Conservation (phyloP, 768 basidiomycete genomes). For the Termitomyces sp. region DNA sequence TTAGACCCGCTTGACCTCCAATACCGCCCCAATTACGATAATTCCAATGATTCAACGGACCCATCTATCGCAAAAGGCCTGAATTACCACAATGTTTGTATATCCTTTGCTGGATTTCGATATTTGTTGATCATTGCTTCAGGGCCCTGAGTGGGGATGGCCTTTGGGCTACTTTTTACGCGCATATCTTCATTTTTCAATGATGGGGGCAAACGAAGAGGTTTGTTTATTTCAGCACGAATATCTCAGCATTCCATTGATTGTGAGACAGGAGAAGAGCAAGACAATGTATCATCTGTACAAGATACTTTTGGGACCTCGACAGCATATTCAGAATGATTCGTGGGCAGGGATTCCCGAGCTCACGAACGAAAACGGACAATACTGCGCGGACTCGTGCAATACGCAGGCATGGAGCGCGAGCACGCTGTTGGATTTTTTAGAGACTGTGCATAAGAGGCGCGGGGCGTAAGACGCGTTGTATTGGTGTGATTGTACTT, state of each 20-base stretch:
- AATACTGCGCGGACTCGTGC: slow-evolving; percentile 83
- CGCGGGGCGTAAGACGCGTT: slow-evolving; percentile 5
- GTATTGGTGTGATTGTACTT: slow-evolving; percentile 10
- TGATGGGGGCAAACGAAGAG: slow-evolving; percentile 52
- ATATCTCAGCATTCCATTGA: neutral
- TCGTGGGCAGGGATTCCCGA: slow-evolving; percentile 95
- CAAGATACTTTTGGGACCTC: slow-evolving; percentile 60
- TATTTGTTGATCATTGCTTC: slow-evolving; percentile 11
- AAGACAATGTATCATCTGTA: slow-evolving; percentile 80
- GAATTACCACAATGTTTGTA: slow-evolving; percentile 85
- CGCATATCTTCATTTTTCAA: slow-evolving; percentile 89
- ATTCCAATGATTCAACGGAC: slow-evolving; percentile 88
- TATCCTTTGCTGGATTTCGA: neutral
- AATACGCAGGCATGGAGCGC: slow-evolving; percentile 95
- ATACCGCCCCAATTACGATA: slow-evolving; percentile 90
- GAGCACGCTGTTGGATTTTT: slow-evolving; percentile 85
- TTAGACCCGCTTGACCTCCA: slow-evolving; percentile 83
- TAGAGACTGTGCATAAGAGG: slow-evolving; percentile 62
- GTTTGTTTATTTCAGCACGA: slow-evolving; percentile 32
- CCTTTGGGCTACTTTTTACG: slow-evolving; percentile 93
- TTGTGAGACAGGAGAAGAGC: slow-evolving; percentile 46
- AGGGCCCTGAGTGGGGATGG: slow-evolving; percentile 97
- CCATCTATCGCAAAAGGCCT: slow-evolving; percentile 82
- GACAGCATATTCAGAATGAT: slow-evolving; percentile 70
- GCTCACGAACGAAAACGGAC: slow-evolving; percentile 81